phyloP scores from a whole-genome alignment of 441 rosid species.

The Codiaeum variegatum region DNA sequence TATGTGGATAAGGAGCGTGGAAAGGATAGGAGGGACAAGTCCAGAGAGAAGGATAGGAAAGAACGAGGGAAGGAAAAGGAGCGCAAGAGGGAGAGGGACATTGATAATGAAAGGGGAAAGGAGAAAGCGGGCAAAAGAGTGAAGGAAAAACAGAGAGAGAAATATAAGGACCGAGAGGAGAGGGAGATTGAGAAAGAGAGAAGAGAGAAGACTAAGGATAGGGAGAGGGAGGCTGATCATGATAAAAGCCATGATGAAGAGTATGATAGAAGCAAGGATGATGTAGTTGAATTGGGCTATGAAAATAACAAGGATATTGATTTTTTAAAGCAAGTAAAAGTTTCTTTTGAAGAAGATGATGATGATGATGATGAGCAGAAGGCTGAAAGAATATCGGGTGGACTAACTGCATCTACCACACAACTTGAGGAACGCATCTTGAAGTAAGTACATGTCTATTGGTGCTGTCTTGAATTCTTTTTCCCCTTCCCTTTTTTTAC shows the following conservation, averaged over 20 bases:
- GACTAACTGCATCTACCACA: slow-evolving; percentile 29
- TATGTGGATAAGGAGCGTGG: slow-evolving; percentile 21
- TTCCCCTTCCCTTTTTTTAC: background rate
- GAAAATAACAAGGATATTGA: slow-evolving; percentile 39
- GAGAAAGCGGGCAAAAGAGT: slow-evolving; percentile 45
- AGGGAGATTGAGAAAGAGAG: slow-evolving; percentile 44
- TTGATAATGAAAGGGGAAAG: slow-evolving; percentile 41
- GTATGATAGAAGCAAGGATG: slow-evolving; percentile 30
- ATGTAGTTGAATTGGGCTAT: slow-evolving; percentile 28
- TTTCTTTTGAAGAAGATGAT: slow-evolving; percentile 24
- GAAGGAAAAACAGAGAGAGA: slow-evolving; percentile 35
- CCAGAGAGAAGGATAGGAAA: slow-evolving; percentile 23
- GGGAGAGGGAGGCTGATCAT: slow-evolving; percentile 30
- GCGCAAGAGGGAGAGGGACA: slow-evolving; percentile 27
- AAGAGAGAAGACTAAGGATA: slow-evolving; percentile 35
- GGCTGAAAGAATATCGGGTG: slow-evolving; percentile 35
- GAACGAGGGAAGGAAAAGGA: slow-evolving; percentile 25
- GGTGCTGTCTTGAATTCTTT: slow-evolving; percentile 4
- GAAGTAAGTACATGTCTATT: slow-evolving; percentile 45
- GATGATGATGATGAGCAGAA: slow-evolving; percentile 26
- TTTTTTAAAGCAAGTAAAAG: slow-evolving; percentile 27
- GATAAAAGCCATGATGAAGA: slow-evolving; percentile 40
- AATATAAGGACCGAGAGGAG: slow-evolving; percentile 45
- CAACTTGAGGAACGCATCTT: slow-evolving; percentile 60
- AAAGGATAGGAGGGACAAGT: slow-evolving; percentile 12